Percentiles rank a stretch among this genome's conserved stretches.
Conservation (phyloP, 2,329 filamentous ascomycete genomes). For the Passalora sequoiae region DNA sequence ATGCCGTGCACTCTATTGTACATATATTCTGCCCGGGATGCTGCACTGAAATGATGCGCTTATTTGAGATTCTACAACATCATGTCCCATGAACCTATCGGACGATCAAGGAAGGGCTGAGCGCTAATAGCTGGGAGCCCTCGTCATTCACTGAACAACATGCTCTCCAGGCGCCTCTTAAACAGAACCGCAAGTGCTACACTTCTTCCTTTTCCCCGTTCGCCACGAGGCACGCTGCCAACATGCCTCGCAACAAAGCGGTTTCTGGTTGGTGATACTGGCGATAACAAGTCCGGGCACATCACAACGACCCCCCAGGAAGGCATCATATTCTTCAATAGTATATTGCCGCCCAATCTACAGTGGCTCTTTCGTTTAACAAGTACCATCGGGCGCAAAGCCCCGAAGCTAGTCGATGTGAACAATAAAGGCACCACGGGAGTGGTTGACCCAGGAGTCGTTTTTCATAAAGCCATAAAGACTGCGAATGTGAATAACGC, state of each 20-base stretch:
- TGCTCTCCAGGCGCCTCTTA: not conserved
- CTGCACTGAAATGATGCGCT: too few relatives aligned
- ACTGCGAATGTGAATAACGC: conserved; percentile 38
- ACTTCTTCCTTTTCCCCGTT: not conserved
- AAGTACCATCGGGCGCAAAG: conserved; percentile 34
- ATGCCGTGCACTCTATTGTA: too few relatives aligned
- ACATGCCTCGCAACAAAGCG: conserved; percentile 12
- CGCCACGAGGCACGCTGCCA: not conserved
- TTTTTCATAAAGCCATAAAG: conserved; percentile 45
- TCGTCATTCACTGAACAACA: too few relatives aligned
- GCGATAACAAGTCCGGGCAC: conserved; percentile 66
- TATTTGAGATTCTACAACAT: too few relatives aligned
- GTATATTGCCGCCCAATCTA: conserved; percentile 78
- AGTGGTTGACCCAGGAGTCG: conserved; percentile 52
- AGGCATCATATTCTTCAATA: conserved; percentile 84
- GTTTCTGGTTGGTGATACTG: conserved; percentile 17
- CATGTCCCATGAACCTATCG: too few relatives aligned
- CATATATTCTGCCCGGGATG: too few relatives aligned
- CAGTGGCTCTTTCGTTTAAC: conserved; percentile 56
- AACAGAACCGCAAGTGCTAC: not conserved
- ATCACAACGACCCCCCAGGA: conserved; percentile 73
- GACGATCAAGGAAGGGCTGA: too few relatives aligned
- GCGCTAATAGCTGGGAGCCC: too few relatives aligned
- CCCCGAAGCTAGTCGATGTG: conserved; percentile 8
- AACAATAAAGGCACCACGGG: conserved; percentile 25